Evolutionary conservation across 2,329 filamentous ascomycete species (phyloP), one percentile per base, ranked within the genome.

Genomic region (Monascus ruber): DNA sequence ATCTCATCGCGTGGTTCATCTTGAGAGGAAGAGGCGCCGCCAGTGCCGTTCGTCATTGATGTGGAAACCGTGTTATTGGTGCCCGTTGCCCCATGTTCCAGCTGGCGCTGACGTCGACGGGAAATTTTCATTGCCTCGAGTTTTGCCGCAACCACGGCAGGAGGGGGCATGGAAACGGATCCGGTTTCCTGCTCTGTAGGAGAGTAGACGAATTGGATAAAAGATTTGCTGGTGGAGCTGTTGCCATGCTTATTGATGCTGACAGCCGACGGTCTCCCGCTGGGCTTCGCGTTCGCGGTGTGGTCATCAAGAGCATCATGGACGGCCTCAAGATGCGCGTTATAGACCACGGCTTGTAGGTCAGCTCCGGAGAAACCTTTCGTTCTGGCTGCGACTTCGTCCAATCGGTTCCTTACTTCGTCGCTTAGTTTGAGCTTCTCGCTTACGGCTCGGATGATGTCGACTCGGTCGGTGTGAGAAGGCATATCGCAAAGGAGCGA

Each of bases 271-370:
- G 26, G 58, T 52, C 28, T 52, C 62, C 46, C 32, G 50, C 44
- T 34, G 50, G 35, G 42, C 35, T 43, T 74, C 68, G 26, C 77
- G 69, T 11, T 40, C 6, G 34, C 37, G 5, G 54, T 50, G 27
- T 49, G 53, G 52, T 81, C 77, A 39, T 78, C 81, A 0, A 98
- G 74, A 2, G 93, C 79, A 49, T 95, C 88, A 57, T 98, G 91
- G 47, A 98, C 95, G 26, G 91, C 91, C 65, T 96, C 89, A 5
- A 98, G 74, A 59, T 98, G 91, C 0, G 91, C 88, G 50, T 98
- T 98, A 53, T 94, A 95, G 33, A 96, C 80, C 5, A 98, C 74
- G 0, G 89, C 91, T 60, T 98, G 91, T 3, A 98, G 70, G 64
- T 98, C 91, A 1, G 91, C 91, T 8, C 91, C 91, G 0, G 85